These are phyloP conservation scores for Jaminaea rosea DNA, from an alignment of 1,284 basidiomycete genomes.

Conservation along the genomic window DNA sequence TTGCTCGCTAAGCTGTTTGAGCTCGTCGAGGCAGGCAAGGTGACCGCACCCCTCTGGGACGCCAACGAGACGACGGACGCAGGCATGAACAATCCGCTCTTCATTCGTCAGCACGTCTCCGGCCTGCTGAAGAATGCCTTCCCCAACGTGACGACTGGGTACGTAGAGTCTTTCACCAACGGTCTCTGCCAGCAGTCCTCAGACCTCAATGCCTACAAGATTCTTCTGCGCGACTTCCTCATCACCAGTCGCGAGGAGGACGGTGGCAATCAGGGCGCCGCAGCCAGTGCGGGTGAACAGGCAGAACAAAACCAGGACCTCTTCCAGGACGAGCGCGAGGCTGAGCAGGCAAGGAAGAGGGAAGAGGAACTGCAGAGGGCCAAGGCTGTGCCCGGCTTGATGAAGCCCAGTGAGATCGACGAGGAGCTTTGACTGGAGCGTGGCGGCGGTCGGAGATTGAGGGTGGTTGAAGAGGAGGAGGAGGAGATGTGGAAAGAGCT, in stretches of 20 bases:
- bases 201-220: constrained; percentile 69
- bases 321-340: constrained; percentile 89
- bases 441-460: neutral
- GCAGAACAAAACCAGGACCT: constrained; percentile 79
- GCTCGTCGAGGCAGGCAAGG: constrained; percentile 72
- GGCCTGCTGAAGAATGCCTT: constrained; percentile 54
- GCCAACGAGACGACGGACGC: constrained; percentile 62
- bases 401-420: constrained; percentile 62
- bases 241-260: constrained; percentile 54
- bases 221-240: constrained; percentile 68
- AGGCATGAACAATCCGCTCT: constrained; percentile 69
- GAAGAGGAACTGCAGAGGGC: constrained; percentile 72
- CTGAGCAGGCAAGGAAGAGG: constrained; percentile 61
- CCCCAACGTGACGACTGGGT: constrained; percentile 46
- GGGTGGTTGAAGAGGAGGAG: neutral
- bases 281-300: too few species aligned
- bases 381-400: constrained; percentile 92
- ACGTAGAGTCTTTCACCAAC: constrained; percentile 53
- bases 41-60: constrained; percentile 79
- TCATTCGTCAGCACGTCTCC: constrained; percentile 78
- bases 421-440: constrained; percentile 34
- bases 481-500: neutral
- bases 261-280: constrained; percentile 49
- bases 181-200: constrained; percentile 74
- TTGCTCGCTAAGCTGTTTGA: constrained; percentile 81